phyloP scores from a whole-genome alignment of 2,329 filamentous ascomycete genomes.

The Rutstroemia sp. region DNA sequence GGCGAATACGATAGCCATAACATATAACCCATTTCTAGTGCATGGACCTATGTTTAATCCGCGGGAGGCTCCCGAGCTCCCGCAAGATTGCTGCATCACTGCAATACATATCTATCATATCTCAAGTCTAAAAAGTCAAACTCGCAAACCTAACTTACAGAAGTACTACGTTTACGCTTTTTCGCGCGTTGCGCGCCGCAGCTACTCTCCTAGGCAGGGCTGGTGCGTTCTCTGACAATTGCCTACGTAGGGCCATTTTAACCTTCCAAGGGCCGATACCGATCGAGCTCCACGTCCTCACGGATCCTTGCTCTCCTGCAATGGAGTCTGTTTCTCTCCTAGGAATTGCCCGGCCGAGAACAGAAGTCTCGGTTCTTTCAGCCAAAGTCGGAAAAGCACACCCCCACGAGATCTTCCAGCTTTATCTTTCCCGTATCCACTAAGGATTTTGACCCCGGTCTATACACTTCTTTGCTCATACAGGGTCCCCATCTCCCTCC shows the following conservation, averaged over 20 bases:
- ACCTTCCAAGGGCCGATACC: no score
- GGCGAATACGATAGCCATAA: neutral
- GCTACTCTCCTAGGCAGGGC: no score
- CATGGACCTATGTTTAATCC: neutral
- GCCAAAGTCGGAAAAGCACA: neutral
- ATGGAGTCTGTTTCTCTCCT: no score
- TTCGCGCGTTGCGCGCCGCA: no score
- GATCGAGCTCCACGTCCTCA: no score
- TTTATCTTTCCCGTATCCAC: slow-evolving; percentile 14
- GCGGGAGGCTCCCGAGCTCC: neutral
- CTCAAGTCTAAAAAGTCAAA: neutral
- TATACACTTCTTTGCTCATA: slow-evolving; percentile 3
- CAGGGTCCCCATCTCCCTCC: neutral
- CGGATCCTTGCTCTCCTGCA: no score
- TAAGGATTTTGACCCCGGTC: neutral
- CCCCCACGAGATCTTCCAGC: slow-evolving; percentile 6
- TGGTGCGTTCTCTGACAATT: no score
- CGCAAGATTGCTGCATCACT: neutral
- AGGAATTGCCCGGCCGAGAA: neutral
- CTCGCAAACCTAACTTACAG: neutral
- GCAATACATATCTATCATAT: neutral
- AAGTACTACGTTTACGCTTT: neutral
- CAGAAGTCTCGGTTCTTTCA: neutral
- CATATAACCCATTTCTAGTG: neutral
- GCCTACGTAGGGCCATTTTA: no score